Evolutionary conservation across 768 basidiomycete genomes (phyloP), one percentile per base, ranked within the genome.

Genomic region (Boletus patriciae): DNA sequence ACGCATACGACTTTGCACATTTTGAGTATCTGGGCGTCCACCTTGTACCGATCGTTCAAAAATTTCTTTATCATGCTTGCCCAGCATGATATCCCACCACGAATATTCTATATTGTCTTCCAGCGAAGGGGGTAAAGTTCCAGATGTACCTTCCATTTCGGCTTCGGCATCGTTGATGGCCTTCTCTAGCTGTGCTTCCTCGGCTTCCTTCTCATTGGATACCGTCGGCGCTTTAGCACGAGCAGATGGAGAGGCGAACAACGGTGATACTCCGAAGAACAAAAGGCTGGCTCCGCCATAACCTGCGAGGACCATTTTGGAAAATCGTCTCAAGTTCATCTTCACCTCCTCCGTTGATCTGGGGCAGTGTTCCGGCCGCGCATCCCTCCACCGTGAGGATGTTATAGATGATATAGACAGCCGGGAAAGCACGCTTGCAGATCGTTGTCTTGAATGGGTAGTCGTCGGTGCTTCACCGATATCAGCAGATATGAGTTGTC

Each of bases 31-130:
- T 16, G 62, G 48, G 25, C 29, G 46, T 43, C 60, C 66, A 40
- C 54, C 60, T 15, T 70, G 72, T 7, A 72, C 82, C 54, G 84
- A 88, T 29, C 80, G 78, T 68, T 90, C 83, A 66, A 93, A 90
- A 33, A 93, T 92, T 64, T 92, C 89, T 61, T 85, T 81, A 66
- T 93, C 92, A 59, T 92, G 89, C 62, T 82, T 85, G 7, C 91
- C 92, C 34, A 90, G 74, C 6, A 93, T 71, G 19, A 92, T 80
- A 62, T 90, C 83, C 90, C 91, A 93, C 90, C 90, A 92, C 1
- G 88, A 88, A 64, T 86, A 90, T 47, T 77, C 66, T 49, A 60
- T 25, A 27, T 62, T 60, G 27, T 69, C 62, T 19, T 72, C 62
- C 13, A 65, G 46, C 3, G 64, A 54, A 21, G 62, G 58, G 11